Percentiles rank a stretch among this genome's conserved stretches.
Conservation (phyloP, 306 rosid genomes). For the Vachellia pachyceras region DNA sequence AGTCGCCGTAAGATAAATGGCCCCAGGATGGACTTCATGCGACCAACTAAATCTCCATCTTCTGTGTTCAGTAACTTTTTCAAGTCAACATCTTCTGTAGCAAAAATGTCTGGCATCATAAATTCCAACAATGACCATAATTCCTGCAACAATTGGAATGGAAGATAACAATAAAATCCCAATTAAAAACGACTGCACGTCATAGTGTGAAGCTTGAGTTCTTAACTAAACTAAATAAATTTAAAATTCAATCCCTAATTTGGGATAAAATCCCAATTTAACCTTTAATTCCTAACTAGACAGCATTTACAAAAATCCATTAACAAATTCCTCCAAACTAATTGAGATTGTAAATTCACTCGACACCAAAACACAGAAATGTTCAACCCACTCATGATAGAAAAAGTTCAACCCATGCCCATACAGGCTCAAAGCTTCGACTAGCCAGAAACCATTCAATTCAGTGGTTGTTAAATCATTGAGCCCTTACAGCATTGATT, state of each 20-base stretch:
- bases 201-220: neutral
- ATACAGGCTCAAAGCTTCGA: neutral
- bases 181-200: neutral
- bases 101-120: constrained; percentile 96
- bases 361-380: neutral
- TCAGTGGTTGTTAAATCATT: neutral
- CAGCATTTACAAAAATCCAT: neutral
- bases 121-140: constrained; percentile 96
- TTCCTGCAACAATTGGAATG: constrained; percentile 64
- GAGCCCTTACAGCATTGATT: neutral
- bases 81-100: constrained; percentile 86
- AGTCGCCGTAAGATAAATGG: constrained; percentile 93
- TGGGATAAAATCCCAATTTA: neutral
- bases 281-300: neutral
- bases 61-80: constrained; percentile 82
- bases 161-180: constrained; percentile 36
- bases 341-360: neutral
- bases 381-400: neutral
- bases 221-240: neutral
- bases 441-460: neutral
- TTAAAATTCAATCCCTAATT: neutral
- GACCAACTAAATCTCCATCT: constrained; percentile 76
- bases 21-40: constrained; percentile 95
- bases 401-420: neutral
- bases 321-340: neutral